phyloP scores from a whole-genome alignment of 345 rosid species.

The Eucalyptus pauciflora region DNA sequence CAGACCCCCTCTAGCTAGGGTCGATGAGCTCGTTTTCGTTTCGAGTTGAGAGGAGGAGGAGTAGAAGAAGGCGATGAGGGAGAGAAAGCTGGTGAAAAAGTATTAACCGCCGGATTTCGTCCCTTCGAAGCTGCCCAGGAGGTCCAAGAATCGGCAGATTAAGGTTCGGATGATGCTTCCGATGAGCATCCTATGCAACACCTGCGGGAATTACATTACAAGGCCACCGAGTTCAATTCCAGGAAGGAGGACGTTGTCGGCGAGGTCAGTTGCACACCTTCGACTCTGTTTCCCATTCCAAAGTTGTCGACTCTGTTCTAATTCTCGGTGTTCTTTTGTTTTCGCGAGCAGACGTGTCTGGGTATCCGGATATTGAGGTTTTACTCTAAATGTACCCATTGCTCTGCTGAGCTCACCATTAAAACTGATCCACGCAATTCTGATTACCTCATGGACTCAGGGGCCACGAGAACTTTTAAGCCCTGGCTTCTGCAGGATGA shows the following conservation, averaged over 20 bases:
- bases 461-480: slow-evolving; percentile 68
- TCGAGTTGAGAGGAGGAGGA: too few relatives aligned
- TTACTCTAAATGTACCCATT: slow-evolving; percentile 82
- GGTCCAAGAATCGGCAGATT: slow-evolving; percentile 79
- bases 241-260: slow-evolving; percentile 67
- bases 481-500: slow-evolving; percentile 94
- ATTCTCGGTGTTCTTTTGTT: background rate
- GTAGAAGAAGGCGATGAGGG: too few relatives aligned
- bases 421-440: slow-evolving; percentile 89
- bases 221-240: slow-evolving; percentile 85
- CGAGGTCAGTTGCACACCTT: slow-evolving; percentile 8
- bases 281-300: too few relatives aligned
- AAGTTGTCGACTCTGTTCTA: background rate
- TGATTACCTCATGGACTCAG: slow-evolving; percentile 74
- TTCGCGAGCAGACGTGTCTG: slow-evolving; percentile 20
- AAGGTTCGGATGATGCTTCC: slow-evolving; percentile 96
- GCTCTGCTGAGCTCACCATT: slow-evolving; percentile 73
- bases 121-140: too few relatives aligned
- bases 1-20: too few relatives aligned
- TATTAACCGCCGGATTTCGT: too few relatives aligned
- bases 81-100: too few relatives aligned
- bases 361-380: slow-evolving; percentile 80
- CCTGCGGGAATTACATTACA: slow-evolving; percentile 85
- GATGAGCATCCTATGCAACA: slow-evolving; percentile 81
- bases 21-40: too few relatives aligned